These are phyloP conservation scores for Corchorus olitorius DNA, from an alignment of 345 rosid genomes.

Conservation along the genomic window DNA sequence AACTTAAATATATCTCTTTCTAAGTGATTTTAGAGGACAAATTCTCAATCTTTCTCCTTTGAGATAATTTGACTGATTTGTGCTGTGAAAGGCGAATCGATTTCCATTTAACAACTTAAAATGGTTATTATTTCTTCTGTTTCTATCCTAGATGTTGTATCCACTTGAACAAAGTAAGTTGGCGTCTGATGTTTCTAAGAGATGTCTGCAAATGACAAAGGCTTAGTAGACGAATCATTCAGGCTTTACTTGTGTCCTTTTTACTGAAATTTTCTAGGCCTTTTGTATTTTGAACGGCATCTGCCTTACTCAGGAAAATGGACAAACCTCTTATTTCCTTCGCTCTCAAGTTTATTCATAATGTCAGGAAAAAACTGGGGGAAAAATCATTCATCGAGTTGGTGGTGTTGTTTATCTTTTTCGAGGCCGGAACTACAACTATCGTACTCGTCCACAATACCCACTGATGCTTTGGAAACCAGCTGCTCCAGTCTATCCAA, in stretches of 20 bases:
- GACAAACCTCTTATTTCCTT: constrained; percentile 6
- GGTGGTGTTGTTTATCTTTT: constrained; percentile 88
- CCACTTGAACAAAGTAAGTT: constrained; percentile 5
- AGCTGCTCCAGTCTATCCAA: constrained; percentile 94
- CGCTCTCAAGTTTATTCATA: constrained; percentile 19
- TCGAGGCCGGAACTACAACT: constrained; percentile 87
- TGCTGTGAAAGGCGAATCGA: neutral
- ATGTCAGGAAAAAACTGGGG: constrained; percentile 79
- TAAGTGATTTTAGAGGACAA: neutral
- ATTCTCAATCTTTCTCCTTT: constrained; percentile 41
- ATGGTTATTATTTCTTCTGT: neutral
- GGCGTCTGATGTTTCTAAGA: constrained; percentile 7
- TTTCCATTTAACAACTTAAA: neutral
- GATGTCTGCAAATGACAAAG: neutral
- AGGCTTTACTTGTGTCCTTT: neutral
- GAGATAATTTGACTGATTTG: neutral
- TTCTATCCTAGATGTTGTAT: constrained; percentile 4
- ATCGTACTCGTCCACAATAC: constrained; percentile 72
- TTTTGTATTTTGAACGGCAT: constrained; percentile 3
- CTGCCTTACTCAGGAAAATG: neutral
- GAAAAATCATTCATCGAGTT: constrained; percentile 70
- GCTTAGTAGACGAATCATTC: neutral
- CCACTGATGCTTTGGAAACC: constrained; percentile 98
- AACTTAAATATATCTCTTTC: neutral
- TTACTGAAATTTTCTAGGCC: neutral